A percentile compares a stretch with the other conserved stretches of the same genome.
Evolutionary conservation across 202 grass and related monocot genomes (phyloP).

Genomic region (Dendrocalamus latiflorus): DNA sequence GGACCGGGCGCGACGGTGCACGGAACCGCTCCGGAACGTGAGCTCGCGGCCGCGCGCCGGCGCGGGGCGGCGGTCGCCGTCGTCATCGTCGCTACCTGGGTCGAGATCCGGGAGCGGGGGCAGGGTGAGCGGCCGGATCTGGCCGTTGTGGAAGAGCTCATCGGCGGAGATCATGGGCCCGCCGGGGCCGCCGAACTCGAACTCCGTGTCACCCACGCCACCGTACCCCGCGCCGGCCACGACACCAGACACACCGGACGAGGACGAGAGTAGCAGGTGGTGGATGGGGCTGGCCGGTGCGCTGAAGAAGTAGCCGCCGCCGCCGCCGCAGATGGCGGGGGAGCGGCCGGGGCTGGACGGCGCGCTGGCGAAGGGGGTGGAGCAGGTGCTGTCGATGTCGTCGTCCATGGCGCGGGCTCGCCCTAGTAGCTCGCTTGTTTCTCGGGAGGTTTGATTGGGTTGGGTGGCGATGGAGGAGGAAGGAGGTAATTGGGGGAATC

Average conservation of each 20-base stretch:
- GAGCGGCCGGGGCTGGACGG: slow-evolving; percentile 59
- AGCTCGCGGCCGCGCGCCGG: slow-evolving; percentile 48
- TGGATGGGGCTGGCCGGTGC: slow-evolving; percentile 96
- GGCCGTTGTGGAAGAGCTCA: slow-evolving; percentile 88
- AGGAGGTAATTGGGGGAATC: not conserved
- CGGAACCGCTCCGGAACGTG: slow-evolving; percentile 55
- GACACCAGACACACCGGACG: slow-evolving; percentile 12
- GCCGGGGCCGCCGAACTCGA: slow-evolving; percentile 63
- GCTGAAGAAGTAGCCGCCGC: slow-evolving; percentile 90
- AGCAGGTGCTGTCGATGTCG: slow-evolving; percentile 72
- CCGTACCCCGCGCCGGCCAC: not conserved
- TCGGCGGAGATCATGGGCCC: slow-evolving; percentile 93
- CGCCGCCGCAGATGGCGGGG: slow-evolving; percentile 14
- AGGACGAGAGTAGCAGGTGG: slow-evolving; percentile 62
- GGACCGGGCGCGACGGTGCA: slow-evolving; percentile 77
- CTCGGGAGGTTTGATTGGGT: not conserved
- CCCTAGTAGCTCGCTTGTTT: not conserved
- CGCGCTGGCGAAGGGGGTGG: slow-evolving; percentile 74
- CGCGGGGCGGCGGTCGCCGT: not conserved
- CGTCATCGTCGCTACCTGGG: slow-evolving; percentile 43
- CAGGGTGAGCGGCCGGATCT: slow-evolving; percentile 80
- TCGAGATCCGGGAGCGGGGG: slow-evolving; percentile 63
- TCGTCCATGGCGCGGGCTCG: slow-evolving; percentile 41
- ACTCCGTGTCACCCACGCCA: slow-evolving; percentile 56
- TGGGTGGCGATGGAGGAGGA: not conserved